Evolutionary conservation across 208 protist genomes (phyloP), one percentile per base, ranked within the genome.

Genomic region (Pavlovales sp.): DNA sequence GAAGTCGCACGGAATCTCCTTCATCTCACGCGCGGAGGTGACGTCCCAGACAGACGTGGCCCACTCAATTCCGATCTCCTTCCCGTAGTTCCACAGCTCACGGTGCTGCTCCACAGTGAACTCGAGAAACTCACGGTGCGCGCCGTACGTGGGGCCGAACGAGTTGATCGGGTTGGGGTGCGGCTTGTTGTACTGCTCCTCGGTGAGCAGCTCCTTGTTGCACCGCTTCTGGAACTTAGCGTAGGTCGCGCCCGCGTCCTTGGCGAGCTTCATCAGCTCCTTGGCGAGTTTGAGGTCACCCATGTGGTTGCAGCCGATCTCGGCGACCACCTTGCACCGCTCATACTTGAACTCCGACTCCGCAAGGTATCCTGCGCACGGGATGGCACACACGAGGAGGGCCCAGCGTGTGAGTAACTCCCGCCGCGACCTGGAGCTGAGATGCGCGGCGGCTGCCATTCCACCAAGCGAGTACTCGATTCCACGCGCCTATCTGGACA

Each of bases 261-360:
- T 87, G 57, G 83, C 83, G 39, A 87, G 83, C 57, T 0, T 77
- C 32, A 87, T 22, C 14, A 87, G 83, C 83, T 87, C 83, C 83
- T 87, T 87, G 66, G 83, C 83, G 2, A 79, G 42, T 7, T 46
- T 30, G 4, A 87, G 0, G 1, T 79, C 30, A 39, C 83, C 83
- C 83, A 87, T 87, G 67, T 87, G 83, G 67, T 87, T 87, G 83
- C 83, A 87, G 42, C 83, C 83, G 83, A 87, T 87, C 83, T 87
- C 83, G 38, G 83, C 83, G 32, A 87, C 39, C 0, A 87, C 67
- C 66, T 87, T 77, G 38, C 32, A 37, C 40, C 79, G 7, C 30
- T 87, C 28, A 37, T 79, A 87, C 28, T 85, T n/a, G 81, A 85
- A 71, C 22, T 28, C 57, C 18, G 18, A 32, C 1, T 30, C 57